Base-by-base conservation (phyloP, 345 rosid species). In the Euphorbia pulcherrima region DNA sequence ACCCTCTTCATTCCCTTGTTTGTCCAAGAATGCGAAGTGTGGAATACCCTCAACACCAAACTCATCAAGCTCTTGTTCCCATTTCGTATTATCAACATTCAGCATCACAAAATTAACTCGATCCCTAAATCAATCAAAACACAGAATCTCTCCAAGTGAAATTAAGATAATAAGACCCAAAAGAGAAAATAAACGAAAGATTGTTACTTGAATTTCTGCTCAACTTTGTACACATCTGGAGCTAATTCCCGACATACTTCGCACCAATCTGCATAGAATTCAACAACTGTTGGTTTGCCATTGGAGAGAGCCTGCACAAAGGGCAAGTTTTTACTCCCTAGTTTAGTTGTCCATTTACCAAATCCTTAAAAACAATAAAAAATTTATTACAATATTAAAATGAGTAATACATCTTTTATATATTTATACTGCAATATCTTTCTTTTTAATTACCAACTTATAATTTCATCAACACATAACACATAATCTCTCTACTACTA, bases 21-120 rank as follows among this genome's bases (percentile, higher is more conserved):
- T 83, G 70, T 90, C 98, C 21, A 93, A 83, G 73, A 93, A 93
- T 2, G 96, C 83, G 65, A 90, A 90, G 78, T 93, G 97, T 0
- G 98, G 97, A 76, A 89, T 93, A 55, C 97, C 98, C 73, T 93
- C 97, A 23, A 93, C 97, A n/a, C 97, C 97, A 72, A 93, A 90
- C 82, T 93, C 98, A 46, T 93, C 88, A 40, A 93, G 79, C 82
- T 93, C 98, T 75, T 93, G 97, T 75, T 93, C 97, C 96, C 98
- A 93, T 80, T 83, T 90, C 13, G 97, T 93, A 73, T 93, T 89
- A 80, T 90, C 98, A 56, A 93, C 98, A 68, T 93, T 93, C 79
- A 93, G 73, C 98, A 90, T 87, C 58, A 90, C 98, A 76, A 90
- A 93, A 78, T 93, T 93, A 57, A 90, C 98, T n/a, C 77, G 85